phyloP scores from a whole-genome alignment of 78 protist genomes.

The Dictyostelium purpureum region DNA sequence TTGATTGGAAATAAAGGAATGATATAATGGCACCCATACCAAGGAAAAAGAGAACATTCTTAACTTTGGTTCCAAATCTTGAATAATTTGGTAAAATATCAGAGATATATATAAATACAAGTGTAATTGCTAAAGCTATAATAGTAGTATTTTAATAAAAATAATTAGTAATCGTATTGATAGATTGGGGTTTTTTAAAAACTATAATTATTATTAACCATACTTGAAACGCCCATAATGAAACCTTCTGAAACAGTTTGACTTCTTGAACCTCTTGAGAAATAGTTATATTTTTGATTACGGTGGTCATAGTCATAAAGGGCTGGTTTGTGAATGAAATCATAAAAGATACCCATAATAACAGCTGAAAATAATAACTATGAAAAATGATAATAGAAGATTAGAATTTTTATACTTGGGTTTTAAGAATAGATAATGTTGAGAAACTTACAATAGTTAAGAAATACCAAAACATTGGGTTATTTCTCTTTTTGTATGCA shows the following conservation, averaged over 20 bases:
- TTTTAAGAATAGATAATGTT: neutral
- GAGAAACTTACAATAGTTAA: neutral
- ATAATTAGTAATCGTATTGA: neutral
- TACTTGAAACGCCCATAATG: slow-evolving; percentile 49
- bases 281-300: neutral
- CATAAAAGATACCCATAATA: slow-evolving; percentile 54
- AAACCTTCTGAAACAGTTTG: slow-evolving; percentile 67
- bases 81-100: slow-evolving; percentile 56
- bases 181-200: neutral
- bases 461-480: slow-evolving; percentile 38
- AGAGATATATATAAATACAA: slow-evolving; percentile 24
- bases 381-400: neutral
- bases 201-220: neutral
- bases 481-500: neutral
- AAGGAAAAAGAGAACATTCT: neutral
- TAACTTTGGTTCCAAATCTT: neutral
- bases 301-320: slow-evolving; percentile 24
- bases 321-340: slow-evolving; percentile 56
- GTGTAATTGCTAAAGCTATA: slow-evolving; percentile 24
- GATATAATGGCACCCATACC: slow-evolving; percentile 16
- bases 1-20: neutral
- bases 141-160: no score
- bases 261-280: slow-evolving; percentile 42
- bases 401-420: neutral
- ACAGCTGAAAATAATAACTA: slow-evolving; percentile 34